These are phyloP conservation scores for Malassezia japonica DNA, from an alignment of 1,284 basidiomycete species.

Conservation along the genomic window DNA sequence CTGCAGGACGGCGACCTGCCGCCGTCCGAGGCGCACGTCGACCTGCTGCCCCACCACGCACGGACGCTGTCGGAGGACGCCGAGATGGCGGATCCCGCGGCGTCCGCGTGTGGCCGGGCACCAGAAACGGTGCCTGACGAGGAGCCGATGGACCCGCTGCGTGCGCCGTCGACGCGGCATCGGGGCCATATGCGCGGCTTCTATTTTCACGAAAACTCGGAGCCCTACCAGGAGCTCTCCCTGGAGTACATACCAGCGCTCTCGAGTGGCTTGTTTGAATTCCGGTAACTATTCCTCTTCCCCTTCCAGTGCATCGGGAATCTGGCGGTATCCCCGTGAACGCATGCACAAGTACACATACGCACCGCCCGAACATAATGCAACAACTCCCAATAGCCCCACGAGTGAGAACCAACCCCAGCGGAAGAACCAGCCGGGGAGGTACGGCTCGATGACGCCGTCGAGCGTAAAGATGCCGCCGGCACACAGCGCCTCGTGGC, in stretches of 20 bases:
- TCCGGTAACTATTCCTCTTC: conserved; percentile 45
- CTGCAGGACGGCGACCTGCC: conserved; percentile 50
- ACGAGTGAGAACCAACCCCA: conserved; percentile 21
- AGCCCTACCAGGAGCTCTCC: conserved; percentile 59
- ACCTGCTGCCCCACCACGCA: neutral
- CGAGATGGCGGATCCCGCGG: neutral
- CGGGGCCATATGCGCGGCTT: conserved; percentile 65
- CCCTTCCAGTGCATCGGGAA: conserved; percentile 25
- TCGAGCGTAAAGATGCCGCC: conserved; percentile 78
- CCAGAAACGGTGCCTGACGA: neutral
- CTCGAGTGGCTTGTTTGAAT: conserved; percentile 48
- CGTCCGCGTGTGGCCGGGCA: neutral
- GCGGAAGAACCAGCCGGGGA: conserved; percentile 53
- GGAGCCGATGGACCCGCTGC: neutral
- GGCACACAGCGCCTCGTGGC: conserved; percentile 18
- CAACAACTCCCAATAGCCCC: neutral
- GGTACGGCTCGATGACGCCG: conserved; percentile 69
- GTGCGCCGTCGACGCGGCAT: neutral
- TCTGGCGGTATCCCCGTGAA: conserved; percentile 11
- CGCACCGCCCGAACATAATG: conserved; percentile 6
- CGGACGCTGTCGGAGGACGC: conserved; percentile 6
- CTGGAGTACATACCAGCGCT: conserved; percentile 49
- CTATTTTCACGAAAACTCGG: conserved; percentile 84
- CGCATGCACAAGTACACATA: conserved; percentile 3
- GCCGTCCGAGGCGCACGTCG: neutral